Conservation (phyloP, 345 rosid genomes). For the Aethionema arabicum region DNA sequence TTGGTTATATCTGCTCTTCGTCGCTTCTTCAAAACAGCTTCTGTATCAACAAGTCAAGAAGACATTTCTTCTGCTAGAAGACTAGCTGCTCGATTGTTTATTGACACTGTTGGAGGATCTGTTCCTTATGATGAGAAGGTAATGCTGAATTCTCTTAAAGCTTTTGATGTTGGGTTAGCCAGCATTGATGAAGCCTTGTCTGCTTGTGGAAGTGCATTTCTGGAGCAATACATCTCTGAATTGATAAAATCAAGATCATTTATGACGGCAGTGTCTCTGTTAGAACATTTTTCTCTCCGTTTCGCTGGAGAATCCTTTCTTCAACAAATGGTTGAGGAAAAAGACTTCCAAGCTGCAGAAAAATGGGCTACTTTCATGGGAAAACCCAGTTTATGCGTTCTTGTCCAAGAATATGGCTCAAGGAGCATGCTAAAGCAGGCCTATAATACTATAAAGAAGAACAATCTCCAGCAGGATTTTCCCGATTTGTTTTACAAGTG, state of each 20-base stretch:
- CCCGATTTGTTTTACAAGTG: slow-evolving; percentile 66
- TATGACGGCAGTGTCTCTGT: slow-evolving; percentile 69
- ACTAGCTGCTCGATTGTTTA: slow-evolving; percentile 59
- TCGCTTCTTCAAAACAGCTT: slow-evolving; percentile 50
- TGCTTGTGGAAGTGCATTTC: slow-evolving; percentile 40
- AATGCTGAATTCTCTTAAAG: slow-evolving; percentile 55
- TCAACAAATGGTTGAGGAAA: slow-evolving; percentile 66
- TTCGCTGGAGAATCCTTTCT: slow-evolving; percentile 75
- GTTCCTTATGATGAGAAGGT: slow-evolving; percentile 62
- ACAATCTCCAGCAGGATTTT: slow-evolving; percentile 70
- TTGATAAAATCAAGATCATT: slow-evolving; percentile 61
- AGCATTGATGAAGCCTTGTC: slow-evolving; percentile 56
- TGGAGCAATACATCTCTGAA: slow-evolving; percentile 59
- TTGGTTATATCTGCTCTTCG: slow-evolving; percentile 75
- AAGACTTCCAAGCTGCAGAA: slow-evolving; percentile 80
- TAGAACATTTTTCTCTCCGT: slow-evolving; percentile 77
- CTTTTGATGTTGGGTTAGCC: slow-evolving; percentile 52
- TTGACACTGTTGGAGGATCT: slow-evolving; percentile 50
- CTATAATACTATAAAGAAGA: slow-evolving; percentile 61
- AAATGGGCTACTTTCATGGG: slow-evolving; percentile 96
- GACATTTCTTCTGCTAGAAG: slow-evolving; percentile 55
- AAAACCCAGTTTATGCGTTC: slow-evolving; percentile 61
- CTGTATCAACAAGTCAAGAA: slow-evolving; percentile 25
- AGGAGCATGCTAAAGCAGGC: slow-evolving; percentile 78
- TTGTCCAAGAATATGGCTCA: slow-evolving; percentile 66